Evolutionary conservation across 2,329 filamentous ascomycete genomes (phyloP).

Genomic region (Teratosphaeria destructans): DNA sequence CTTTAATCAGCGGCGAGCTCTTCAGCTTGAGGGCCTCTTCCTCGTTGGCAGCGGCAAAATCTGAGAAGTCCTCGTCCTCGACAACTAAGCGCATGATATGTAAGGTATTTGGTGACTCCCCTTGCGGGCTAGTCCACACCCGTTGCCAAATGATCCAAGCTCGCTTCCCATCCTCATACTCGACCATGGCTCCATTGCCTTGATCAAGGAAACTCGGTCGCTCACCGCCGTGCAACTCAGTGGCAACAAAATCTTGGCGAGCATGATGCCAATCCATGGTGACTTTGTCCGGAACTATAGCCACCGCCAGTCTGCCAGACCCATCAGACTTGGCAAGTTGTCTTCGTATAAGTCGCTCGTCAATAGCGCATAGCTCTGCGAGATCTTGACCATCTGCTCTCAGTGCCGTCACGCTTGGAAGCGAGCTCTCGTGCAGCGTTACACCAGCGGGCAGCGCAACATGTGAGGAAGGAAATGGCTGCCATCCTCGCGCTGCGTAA

Average conservation of each 20-base stretch:
- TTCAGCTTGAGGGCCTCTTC: conserved; percentile 10
- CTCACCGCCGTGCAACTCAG: conserved; percentile 46
- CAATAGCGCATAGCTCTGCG: conserved; percentile 48
- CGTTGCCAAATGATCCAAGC: conserved; percentile 67
- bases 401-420: background rate
- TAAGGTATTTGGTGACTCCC: conserved; percentile 52
- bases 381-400: conserved; percentile 39
- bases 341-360: conserved; percentile 52
- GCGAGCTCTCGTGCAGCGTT: conserved; percentile 9
- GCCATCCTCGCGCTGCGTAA: conserved; percentile 71
- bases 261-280: conserved; percentile 68
- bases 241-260: conserved; percentile 68
- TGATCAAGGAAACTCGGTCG: conserved; percentile 47
- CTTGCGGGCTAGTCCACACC: conserved; percentile 49
- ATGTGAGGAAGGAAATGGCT: conserved; percentile 61
- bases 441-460: conserved; percentile 47
- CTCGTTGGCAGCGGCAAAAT: conserved; percentile 15
- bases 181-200: conserved; percentile 45
- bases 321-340: conserved; percentile 30
- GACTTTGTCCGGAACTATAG: conserved; percentile 57
- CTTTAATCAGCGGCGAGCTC: conserved; percentile 29
- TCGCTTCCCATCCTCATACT: conserved; percentile 33
- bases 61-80: conserved; percentile 37
- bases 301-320: conserved; percentile 42
- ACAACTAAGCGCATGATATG: conserved; percentile 60